These are phyloP conservation scores for Gnomoniopsis smithogilvyi DNA, from an alignment of 2,329 filamentous ascomycete species.

Conservation along the genomic window DNA sequence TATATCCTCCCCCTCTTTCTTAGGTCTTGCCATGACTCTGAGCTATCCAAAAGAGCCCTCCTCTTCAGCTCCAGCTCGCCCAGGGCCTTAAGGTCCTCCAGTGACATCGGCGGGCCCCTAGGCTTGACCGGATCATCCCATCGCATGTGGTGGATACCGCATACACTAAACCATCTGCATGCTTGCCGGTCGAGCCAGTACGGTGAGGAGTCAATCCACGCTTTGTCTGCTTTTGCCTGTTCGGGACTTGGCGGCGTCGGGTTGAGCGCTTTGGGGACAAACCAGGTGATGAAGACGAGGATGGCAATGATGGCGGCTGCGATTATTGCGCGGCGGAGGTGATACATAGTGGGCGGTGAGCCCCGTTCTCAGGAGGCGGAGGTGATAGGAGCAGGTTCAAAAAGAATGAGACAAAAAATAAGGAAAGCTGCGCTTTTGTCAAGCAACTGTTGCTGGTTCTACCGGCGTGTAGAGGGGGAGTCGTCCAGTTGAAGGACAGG, in stretches of 20 bases:
- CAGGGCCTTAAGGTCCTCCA: not conserved
- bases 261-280: conserved; percentile 55
- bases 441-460: conserved; percentile 5
- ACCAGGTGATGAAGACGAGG: conserved; percentile 43
- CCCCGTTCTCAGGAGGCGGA: not conserved
- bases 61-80: conserved; percentile 30
- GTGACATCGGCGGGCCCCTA: conserved; percentile 7
- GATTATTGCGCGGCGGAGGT: conserved; percentile 43
- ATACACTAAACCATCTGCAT: conserved; percentile 77
- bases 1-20: conserved; percentile 10
- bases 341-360: conserved; percentile 36
- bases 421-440: not conserved
- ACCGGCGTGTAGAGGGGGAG: conserved; percentile 1
- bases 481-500: not conserved
- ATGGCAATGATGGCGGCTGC: conserved; percentile 26
- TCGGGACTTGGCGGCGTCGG: conserved; percentile 61
- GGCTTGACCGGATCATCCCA: conserved; percentile 48
- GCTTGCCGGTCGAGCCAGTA: conserved; percentile 73
- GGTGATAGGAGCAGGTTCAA: not conserved
- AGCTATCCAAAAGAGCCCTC: conserved; percentile 18
- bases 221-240: conserved; percentile 58
- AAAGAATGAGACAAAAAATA: not conserved
- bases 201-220: conserved; percentile 69
- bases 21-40: conserved; percentile 17
- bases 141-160: conserved; percentile 71